These are phyloP conservation scores for Sporopachydermia lactativora DNA, from an alignment of 805 yeast species.

Conservation along the genomic window DNA sequence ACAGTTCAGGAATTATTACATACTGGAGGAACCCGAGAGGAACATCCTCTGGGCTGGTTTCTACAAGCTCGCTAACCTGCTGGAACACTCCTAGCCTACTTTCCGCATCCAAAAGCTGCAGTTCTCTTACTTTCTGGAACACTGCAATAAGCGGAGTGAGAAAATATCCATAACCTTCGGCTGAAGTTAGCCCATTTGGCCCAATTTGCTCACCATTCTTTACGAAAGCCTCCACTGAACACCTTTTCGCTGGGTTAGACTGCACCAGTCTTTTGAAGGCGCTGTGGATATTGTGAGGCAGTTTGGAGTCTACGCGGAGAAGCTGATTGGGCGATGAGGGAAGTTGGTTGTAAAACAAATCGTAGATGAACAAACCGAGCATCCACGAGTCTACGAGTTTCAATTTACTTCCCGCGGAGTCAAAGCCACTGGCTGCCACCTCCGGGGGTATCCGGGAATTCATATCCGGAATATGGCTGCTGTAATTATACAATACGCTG, in stretches of 20 bases:
- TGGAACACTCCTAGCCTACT: constrained; percentile 37
- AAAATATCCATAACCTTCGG: constrained; percentile 12
- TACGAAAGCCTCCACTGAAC: constrained; percentile 19
- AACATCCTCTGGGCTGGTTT: constrained; percentile 13
- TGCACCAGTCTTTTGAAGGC: constrained; percentile 28
- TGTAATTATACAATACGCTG: constrained; percentile 22
- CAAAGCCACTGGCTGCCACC: constrained; percentile 30
- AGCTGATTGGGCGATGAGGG: constrained; percentile 7
- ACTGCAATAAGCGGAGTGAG: constrained; percentile 35
- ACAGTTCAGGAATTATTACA: constrained; percentile 59
- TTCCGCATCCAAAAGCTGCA: constrained; percentile 35
- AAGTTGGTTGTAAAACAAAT: constrained; percentile 24
- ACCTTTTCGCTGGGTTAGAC: constrained; percentile 24
- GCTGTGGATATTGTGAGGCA: constrained; percentile 26
- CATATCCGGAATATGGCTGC: constrained; percentile 20
- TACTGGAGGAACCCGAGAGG: constrained; percentile 44
- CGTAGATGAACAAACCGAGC: constrained; percentile 41
- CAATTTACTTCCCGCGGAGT: constrained; percentile 18
- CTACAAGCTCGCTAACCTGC: constrained; percentile 21
- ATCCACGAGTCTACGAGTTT: constrained; percentile 43
- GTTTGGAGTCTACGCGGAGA: constrained; percentile 11
- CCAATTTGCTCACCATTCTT: constrained; percentile 11
- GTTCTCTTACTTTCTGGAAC: constrained; percentile 37
- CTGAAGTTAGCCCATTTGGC: constrained; percentile 5
- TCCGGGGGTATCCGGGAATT: constrained; percentile 38